Evolutionary conservation across 257 asterid species (phyloP).

Genomic region (Solanum pinnatisectum): DNA sequence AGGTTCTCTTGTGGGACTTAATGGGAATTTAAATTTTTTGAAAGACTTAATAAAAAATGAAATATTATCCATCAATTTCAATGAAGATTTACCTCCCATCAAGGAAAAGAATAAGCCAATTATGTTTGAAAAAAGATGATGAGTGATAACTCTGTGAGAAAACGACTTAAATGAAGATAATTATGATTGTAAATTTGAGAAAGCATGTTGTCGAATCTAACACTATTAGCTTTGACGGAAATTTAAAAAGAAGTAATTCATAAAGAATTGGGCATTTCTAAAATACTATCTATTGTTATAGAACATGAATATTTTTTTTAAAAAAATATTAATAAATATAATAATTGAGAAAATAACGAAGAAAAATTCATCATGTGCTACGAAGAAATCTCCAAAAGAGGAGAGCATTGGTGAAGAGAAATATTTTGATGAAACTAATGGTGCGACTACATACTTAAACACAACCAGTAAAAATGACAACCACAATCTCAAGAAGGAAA

Average conservation of each 20-base stretch:
- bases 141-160: not conserved
- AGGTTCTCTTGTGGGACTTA: not conserved
- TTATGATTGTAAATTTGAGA: not conserved
- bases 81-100: not conserved
- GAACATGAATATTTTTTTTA: no score
- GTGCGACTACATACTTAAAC: not conserved
- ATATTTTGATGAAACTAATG: not conserved
- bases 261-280: not conserved
- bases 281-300: not conserved
- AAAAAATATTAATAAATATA: not conserved
- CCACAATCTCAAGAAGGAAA: not conserved
- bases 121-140: not conserved
- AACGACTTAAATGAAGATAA: not conserved
- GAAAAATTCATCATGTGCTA: not conserved
- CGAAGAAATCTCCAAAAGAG: not conserved
- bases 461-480: not conserved
- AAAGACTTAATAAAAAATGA: no score
- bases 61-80: fast-evolving
- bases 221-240: not conserved
- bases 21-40: not conserved
- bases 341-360: not conserved
- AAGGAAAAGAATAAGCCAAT: no score
- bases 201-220: not conserved
- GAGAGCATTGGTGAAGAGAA: not conserved
- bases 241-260: not conserved